Conservation (phyloP, 805 yeast species). For the Pichia cephalocereana region DNA sequence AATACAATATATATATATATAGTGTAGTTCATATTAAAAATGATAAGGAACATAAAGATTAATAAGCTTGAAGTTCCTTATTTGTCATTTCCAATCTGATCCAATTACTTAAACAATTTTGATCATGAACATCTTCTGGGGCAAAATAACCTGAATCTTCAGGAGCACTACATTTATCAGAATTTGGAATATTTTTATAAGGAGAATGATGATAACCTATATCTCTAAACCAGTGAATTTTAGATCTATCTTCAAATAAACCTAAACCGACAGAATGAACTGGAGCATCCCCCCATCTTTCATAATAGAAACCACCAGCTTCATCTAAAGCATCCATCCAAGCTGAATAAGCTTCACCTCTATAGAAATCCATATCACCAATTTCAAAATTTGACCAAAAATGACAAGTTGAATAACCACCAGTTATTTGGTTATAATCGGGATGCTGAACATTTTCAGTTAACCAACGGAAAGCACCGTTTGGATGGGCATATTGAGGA, state of each 20-base stretch:
- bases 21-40: too few species aligned
- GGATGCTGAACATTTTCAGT: constrained; percentile 46
- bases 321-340: constrained; percentile 62
- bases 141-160: constrained; percentile 27
- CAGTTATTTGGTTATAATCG: constrained; percentile 28
- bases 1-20: too few species aligned
- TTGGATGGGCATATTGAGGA: constrained; percentile 51
- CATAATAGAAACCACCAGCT: constrained; percentile 81
- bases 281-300: constrained; percentile 93
- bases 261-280: constrained; percentile 73
- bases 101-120: constrained; percentile 29
- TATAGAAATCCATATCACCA: constrained; percentile 72
- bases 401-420: constrained; percentile 56
- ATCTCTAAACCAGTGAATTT: constrained; percentile 81
- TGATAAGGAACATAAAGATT: neutral
- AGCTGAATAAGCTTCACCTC: constrained; percentile 57
- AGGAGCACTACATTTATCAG: constrained; percentile 35
- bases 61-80: constrained; percentile 22
- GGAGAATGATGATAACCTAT: constrained; percentile 74
- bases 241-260: constrained; percentile 59
- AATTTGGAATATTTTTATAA: constrained; percentile 70
- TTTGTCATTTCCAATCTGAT: constrained; percentile 29
- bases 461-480: constrained; percentile 51
- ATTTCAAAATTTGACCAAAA: constrained; percentile 89
- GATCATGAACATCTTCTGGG: constrained; percentile 25